Percentiles rank a stretch among this genome's conserved stretches.
Conservation (phyloP, 805 yeast genomes). For the Ogataea ganodermae region DNA sequence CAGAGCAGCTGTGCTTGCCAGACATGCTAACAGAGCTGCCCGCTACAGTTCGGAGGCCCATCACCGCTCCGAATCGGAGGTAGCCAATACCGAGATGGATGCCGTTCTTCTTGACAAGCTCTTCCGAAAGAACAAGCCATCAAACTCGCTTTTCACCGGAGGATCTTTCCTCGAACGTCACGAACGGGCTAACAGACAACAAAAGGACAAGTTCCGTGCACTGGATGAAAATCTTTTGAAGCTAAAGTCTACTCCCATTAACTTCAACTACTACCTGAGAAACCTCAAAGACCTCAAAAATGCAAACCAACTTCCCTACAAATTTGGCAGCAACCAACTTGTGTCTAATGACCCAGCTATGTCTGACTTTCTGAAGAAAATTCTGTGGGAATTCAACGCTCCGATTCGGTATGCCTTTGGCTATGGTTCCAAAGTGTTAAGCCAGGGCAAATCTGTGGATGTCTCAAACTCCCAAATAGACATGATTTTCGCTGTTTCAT, state of each 20-base stretch:
- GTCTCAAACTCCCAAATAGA: conserved; percentile 68
- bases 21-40: not conserved
- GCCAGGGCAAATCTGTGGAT: conserved; percentile 55
- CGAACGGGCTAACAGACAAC: conserved; percentile 23
- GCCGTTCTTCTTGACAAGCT: conserved; percentile 32
- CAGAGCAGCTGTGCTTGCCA: conserved; percentile 1
- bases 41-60: conserved; percentile 3
- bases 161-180: conserved; percentile 25
- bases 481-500: conserved; percentile 76
- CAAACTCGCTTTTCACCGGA: conserved; percentile 12
- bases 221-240: conserved; percentile 33
- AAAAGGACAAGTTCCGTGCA: conserved; percentile 27
- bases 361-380: conserved; percentile 46
- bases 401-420: conserved; percentile 85
- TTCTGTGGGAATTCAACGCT: conserved; percentile 62
- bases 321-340: conserved; percentile 61
- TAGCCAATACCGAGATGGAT: conserved; percentile 25
- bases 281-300: conserved; percentile 33
- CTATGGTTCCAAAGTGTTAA: conserved; percentile 91
- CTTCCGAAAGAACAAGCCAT: conserved; percentile 31
- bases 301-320: conserved; percentile 52
- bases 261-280: conserved; percentile 38
- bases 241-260: conserved; percentile 35
- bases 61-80: conserved; percentile 8
- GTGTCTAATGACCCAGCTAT: conserved; percentile 44